Evolutionary conservation across 2,329 filamentous ascomycete species (phyloP).

Genomic region (Cytospora mali): DNA sequence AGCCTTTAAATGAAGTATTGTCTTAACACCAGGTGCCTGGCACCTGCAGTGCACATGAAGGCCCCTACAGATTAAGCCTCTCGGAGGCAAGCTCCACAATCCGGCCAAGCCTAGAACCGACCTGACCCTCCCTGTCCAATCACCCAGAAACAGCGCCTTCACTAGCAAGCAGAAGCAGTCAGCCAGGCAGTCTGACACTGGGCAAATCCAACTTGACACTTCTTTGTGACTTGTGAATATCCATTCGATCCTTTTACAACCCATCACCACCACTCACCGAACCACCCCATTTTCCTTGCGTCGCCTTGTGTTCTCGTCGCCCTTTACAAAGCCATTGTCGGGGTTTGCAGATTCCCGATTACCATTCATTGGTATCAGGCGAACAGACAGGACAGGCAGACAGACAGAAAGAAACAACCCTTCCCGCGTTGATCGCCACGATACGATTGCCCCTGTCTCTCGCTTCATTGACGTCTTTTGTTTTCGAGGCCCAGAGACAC

Average conservation of each 20-base stretch:
- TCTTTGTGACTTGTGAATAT: neutral
- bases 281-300: slow-evolving; percentile 7
- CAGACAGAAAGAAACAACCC: too few relatives aligned
- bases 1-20: neutral
- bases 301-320: slow-evolving; percentile 10
- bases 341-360: slow-evolving; percentile 5
- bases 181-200: neutral
- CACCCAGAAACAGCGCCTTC: neutral
- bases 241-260: slow-evolving; percentile 9
- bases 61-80: neutral
- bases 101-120: neutral
- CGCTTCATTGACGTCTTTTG: slow-evolving; percentile 7
- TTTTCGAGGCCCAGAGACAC: slow-evolving; percentile 1
- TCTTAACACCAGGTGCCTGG: neutral
- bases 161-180: neutral
- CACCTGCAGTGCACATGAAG: neutral
- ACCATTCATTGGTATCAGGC: slow-evolving; percentile 8
- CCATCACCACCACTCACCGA: slow-evolving; percentile 6
- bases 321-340: neutral
- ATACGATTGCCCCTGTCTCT: slow-evolving; percentile 15
- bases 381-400: neutral
- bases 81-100: neutral
- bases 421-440: slow-evolving; percentile 20
- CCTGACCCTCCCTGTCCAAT: neutral
- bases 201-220: neutral